phyloP scores from a whole-genome alignment of 495 filamentous ascomycete species.

The Neurospora sp. region DNA sequence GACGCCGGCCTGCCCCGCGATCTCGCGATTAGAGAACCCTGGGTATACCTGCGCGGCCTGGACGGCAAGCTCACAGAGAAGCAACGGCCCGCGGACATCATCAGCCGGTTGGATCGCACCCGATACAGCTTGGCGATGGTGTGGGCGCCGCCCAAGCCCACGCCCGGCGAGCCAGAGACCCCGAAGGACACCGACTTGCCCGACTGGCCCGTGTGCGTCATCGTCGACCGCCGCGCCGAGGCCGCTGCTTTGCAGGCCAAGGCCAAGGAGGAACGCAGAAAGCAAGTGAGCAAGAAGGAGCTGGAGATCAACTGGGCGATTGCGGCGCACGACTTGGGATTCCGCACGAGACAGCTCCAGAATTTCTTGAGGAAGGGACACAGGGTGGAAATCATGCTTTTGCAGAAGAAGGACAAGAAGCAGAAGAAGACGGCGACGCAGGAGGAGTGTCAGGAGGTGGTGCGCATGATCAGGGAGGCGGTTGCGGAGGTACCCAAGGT shows the following conservation, averaged over 20 bases:
- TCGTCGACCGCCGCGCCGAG: conserved; percentile 37
- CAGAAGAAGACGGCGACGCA: conserved; percentile 18
- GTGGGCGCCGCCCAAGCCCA: conserved; percentile 16
- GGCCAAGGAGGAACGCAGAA: conserved; percentile 16
- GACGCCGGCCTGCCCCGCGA: neutral
- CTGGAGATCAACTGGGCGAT: conserved; percentile 84
- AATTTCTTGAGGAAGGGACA: conserved; percentile 54
- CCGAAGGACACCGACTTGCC: neutral
- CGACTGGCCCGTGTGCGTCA: conserved; percentile 51
- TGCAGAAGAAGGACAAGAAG: conserved; percentile 23
- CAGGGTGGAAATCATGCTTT: conserved; percentile 52
- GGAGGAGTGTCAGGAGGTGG: conserved; percentile 26
- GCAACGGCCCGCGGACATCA: conserved; percentile 28
- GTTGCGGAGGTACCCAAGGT: conserved; percentile 22
- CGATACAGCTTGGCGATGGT: conserved; percentile 52
- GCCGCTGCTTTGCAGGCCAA: conserved; percentile 13
- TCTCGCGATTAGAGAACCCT: neutral
- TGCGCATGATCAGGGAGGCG: conserved; percentile 20
- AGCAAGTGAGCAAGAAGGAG: conserved; percentile 43
- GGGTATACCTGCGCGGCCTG: conserved; percentile 39
- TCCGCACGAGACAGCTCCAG: conserved; percentile 48
- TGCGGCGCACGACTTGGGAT: conserved; percentile 51
- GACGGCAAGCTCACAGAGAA: conserved; percentile 39
- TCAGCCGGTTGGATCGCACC: conserved; percentile 38
- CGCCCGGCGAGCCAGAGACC: neutral